Evolutionary conservation across 371 early-diverging fungal species (phyloP), one percentile per base, ranked within the genome.

Genomic region (Rhizopus microsporus): DNA sequence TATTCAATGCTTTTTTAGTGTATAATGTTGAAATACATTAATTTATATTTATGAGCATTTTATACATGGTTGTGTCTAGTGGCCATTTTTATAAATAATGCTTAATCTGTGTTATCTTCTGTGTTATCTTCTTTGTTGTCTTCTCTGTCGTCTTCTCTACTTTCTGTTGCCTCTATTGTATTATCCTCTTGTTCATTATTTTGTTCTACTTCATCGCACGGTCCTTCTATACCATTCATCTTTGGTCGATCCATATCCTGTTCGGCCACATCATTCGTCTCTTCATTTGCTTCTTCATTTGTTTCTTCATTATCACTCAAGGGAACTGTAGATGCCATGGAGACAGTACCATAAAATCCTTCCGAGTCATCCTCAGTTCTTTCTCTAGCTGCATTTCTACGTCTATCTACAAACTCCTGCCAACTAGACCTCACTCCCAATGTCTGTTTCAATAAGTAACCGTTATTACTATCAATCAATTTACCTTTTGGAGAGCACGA

Each of bases 401-500:
- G 29, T 46, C 29, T 43, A 17, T 17, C 16, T 43, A 17, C 44
- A 43, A 46, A 46, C 17, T 9, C 46, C 23, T 46, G 17, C 46
- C 46, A 46, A 23, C 29, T 29, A 16, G 46, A 46, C 12, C 29
- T 46, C 17, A 46, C 46, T 46, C 29, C 12, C 29, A 46, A 29
- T 5, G 29, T 46, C 46, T 46, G 29, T 29, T 29, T 23, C 17
- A 23, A 7, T 29, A 46, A 29, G 15, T 7, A 46, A 46, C 17
- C 7, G 1, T 8, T 29, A n/a, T 29, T 23, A 29, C 46, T 7
- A 6, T n/a, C 13, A 37, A 10, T 3, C 15, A 42, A 6, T 6
- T n/a, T 75, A 79, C 83, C 74, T 84, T 84, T 60, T 84, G 79
- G 29, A 84, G 72, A 5, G 85, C 85, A 54, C 83, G 72, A 37